phyloP scores from a whole-genome alignment of 495 filamentous ascomycete species.

The Terfezia claveryi region DNA sequence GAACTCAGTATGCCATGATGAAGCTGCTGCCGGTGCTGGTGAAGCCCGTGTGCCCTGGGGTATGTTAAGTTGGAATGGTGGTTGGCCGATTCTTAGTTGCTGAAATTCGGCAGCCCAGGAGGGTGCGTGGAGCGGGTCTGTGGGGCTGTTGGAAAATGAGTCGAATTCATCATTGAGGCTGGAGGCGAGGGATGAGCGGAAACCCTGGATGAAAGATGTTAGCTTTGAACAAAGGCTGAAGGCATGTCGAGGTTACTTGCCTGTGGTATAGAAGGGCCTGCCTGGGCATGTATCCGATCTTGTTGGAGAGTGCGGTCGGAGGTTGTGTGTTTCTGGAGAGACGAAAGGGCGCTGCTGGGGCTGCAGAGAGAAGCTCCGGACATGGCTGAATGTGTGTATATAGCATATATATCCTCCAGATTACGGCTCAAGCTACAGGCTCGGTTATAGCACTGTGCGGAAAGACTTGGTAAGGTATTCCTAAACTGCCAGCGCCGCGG shows the following conservation, averaged over 20 bases:
- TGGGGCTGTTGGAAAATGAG: slow-evolving; percentile 1
- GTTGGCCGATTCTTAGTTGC: slow-evolving; percentile 11
- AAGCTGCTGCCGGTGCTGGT: slow-evolving; percentile 4
- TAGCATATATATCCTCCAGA: too few species aligned
- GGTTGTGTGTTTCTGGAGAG: slow-evolving; percentile 57
- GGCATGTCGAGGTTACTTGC: not conserved
- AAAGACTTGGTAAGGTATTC: too few species aligned
- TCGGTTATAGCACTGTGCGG: too few species aligned
- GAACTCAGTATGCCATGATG: slow-evolving; percentile 10
- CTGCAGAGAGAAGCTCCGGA: slow-evolving; percentile 60
- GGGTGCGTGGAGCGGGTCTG: not conserved
- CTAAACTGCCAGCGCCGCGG: too few species aligned
- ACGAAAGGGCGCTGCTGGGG: slow-evolving; percentile 71
- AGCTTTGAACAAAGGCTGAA: not conserved
- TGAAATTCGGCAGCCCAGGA: slow-evolving; percentile 6
- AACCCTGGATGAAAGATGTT: slow-evolving; percentile 3
- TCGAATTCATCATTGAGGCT: slow-evolving; percentile 10
- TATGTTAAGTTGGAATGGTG: slow-evolving; percentile 1
- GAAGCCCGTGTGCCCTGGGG: slow-evolving; percentile 1
- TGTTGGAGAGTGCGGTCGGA: slow-evolving; percentile 67
- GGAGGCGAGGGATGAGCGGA: slow-evolving; percentile 3
- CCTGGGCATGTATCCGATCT: slow-evolving; percentile 40
- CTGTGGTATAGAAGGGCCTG: slow-evolving; percentile 23
- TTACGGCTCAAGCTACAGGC: too few species aligned
- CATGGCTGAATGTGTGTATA: slow-evolving; percentile 29